Evolutionary conservation across 306 rosid species (phyloP), one percentile per base, ranked within the genome.

Genomic region (Styphnolobium japonicum): DNA sequence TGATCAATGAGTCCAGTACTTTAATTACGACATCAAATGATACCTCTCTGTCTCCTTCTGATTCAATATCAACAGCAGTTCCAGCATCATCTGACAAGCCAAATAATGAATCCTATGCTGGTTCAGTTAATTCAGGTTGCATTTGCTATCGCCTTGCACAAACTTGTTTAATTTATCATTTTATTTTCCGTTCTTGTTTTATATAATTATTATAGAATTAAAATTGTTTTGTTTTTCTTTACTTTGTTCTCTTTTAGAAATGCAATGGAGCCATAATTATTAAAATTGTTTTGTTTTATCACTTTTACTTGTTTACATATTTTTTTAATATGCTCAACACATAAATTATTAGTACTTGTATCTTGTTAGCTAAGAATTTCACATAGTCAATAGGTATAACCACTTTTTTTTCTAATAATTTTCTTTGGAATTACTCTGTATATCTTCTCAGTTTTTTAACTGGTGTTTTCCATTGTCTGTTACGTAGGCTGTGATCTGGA

Each of bases 401-500:
- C 16, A n/a, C n/a, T 65, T 49, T 21, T 56, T n/a, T n/a, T n/a
- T n/a, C n/a, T n/a, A n/a, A 37, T 70, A 6, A 53, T 58, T 65
- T 76, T 31, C 39, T 51, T 40, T 66, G 67, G 53, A 56, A 56
- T 74, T 74, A 69, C 58, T 33, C 45, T 55, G 37, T 61, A 43
- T 43, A 21, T 53, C 25, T 76, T 64, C 9, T 57, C 61, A 39
- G 46, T 8, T 23, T 73, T 75, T 80, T 53, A 71, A 31, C 61
- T 79, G 39, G 53, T 71, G 10, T 60, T 84, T 76, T 12, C 19
- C 52, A 6, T n/a, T n/a, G n/a, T 58, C 67, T 79, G 43, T 79
- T 66, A 14, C 77, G 83, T 78, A 95, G 99, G 83, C 71, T 95
- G 98, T 77, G 96, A 93, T 89, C 87, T 95, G 77, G 91, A 90